Conservation (phyloP, 148 eudicot species). For the Euryodendron excelsum region DNA sequence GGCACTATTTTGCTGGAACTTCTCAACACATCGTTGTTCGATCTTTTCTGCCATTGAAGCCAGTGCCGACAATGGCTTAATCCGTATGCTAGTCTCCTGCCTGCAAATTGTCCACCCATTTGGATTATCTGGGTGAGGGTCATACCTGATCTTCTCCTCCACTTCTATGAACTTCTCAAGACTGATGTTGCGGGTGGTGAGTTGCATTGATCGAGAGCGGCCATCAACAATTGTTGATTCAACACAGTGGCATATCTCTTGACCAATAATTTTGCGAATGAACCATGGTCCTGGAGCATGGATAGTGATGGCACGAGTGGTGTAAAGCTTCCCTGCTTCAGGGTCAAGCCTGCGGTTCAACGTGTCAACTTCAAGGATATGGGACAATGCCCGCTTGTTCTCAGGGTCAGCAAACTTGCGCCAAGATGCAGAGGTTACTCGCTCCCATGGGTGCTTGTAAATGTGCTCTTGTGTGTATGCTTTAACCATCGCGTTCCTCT, state of each 20-base stretch:
- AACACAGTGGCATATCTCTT: constrained; percentile 91
- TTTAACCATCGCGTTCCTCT: constrained; percentile 54
- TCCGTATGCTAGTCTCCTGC: constrained; percentile 89
- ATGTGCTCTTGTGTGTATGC: constrained; percentile 85
- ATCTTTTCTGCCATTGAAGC: constrained; percentile 96
- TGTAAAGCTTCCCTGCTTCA: constrained; percentile 68
- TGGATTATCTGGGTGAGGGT: constrained; percentile 94
- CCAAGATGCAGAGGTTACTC: constrained; percentile 98
- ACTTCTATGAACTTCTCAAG: constrained; percentile 80
- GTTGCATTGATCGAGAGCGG: constrained; percentile 75
- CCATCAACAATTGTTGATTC: constrained; percentile 88
- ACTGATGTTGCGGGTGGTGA: constrained; percentile 72
- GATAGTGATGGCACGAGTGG: constrained; percentile 81
- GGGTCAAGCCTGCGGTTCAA: constrained; percentile 72
- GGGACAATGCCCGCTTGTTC: constrained; percentile 78
- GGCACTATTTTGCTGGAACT: constrained; percentile 81
- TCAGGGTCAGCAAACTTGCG: constrained; percentile 91
- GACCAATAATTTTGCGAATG: constrained; percentile 71
- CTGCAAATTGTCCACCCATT: constrained; percentile 86
- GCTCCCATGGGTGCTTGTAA: constrained; percentile 95
- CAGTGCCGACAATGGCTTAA: constrained; percentile 74
- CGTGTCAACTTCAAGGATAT: constrained; percentile 88
- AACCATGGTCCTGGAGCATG: constrained; percentile 97
- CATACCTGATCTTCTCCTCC: constrained; percentile 86
- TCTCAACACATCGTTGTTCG: constrained; percentile 84